Evolutionary conservation across 2,329 filamentous ascomycete species (phyloP), one percentile per base, ranked within the genome.

Genomic region (Phialemonium atrogriseum): DNA sequence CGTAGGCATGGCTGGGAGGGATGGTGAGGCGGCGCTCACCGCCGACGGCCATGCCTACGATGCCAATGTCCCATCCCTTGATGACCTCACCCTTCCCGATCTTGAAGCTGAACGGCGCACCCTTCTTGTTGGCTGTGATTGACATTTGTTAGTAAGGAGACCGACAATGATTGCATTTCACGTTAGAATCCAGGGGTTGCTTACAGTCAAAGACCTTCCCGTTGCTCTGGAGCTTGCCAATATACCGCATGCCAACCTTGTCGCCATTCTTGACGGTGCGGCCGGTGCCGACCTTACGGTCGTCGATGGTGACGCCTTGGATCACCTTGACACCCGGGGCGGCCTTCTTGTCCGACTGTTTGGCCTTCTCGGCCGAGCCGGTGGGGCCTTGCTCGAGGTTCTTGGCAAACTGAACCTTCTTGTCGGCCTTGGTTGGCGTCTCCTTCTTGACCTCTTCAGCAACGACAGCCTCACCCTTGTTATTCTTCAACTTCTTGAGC

Each of bases 341-440:
- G 33, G 68, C 68, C 48, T 70, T 59, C 54, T 67, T 66, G 41
- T 61, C 50, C 22, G 50, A 44, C 51, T 60, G 50, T 48, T 54
- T 66, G 37, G 46, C 52, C 55, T 45, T 64, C 60, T 45, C 51
- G 5, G 73, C 64, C 35, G 84, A 80, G 44, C 80, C 78, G 25
- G 87, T 93, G 42, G 91, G 91, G 38, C 91, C 91, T 62, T 94
- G 87, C 70, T 96, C 91, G 41, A 98, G 85, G 62, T 96, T 88
- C 75, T 96, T 95, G 55, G 91, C 89, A 58, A 98, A 98, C 61
- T 94, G 86, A 39, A 98, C 91, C 71, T 95, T 96, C 77, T 95
- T 95, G 60, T 84, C 82, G 35, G 69, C 66, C 70, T 68, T 66
- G 40, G 59, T 60, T 33, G 64, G 28, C 20, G 32, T 19, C 23